Conservation (phyloP, 306 rosid species). For the Castanea sativa region DNA sequence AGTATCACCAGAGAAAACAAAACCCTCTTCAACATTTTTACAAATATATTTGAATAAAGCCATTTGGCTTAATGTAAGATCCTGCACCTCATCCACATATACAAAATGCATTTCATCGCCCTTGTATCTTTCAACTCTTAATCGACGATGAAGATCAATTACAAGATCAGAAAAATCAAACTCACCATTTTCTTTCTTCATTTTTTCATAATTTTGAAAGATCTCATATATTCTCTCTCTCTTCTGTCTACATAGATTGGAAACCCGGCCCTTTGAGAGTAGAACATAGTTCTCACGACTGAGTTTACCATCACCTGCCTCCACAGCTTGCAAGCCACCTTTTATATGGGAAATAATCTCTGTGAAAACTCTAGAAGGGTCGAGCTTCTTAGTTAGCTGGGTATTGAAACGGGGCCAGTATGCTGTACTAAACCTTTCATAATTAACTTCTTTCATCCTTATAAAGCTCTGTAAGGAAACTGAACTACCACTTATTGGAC, state of each 20-base stretch:
- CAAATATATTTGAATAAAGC: conserved; percentile 65
- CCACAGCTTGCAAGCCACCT: conserved; percentile 46
- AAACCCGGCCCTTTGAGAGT: conserved; percentile 40
- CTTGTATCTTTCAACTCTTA: conserved; percentile 33
- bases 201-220: conserved; percentile 57
- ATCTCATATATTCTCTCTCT: conserved; percentile 58
- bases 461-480: conserved; percentile 49
- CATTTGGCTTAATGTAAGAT: conserved; percentile 75
- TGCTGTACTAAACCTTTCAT: conserved; percentile 51
- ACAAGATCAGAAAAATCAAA: conserved; percentile 80
- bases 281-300: conserved; percentile 44
- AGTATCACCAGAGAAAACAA: conserved; percentile 82
- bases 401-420: conserved; percentile 74
- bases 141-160: conserved; percentile 53
- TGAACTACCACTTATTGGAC: conserved; percentile 33
- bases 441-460: conserved; percentile 61
- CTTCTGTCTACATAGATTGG: conserved; percentile 37
- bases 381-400: conserved; percentile 50
- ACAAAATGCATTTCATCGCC: conserved; percentile 61
- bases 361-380: conserved; percentile 54
- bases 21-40: conserved; percentile 73
- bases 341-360: conserved; percentile 77
- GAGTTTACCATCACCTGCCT: conserved; percentile 41
- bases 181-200: conserved; percentile 61
- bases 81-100: conserved; percentile 84